Percentiles rank a stretch among this genome's conserved stretches.
Evolutionary conservation across 164 flowering plant genomes (phyloP).

Genomic region (Nelumbo lutea): DNA sequence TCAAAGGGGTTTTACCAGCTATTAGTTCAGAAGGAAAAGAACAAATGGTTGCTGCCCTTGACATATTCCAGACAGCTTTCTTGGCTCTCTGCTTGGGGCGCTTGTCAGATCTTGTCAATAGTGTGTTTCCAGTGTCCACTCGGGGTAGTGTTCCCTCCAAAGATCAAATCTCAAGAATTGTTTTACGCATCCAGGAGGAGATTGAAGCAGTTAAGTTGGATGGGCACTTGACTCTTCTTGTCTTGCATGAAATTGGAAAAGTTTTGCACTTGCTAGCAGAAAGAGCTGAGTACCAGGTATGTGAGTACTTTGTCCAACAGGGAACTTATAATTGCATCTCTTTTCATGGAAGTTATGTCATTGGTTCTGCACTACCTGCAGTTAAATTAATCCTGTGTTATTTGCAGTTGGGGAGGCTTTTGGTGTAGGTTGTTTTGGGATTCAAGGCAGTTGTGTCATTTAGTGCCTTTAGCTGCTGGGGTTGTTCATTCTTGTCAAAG

Average conservation of each 20-base stretch:
- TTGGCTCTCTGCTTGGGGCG: constrained; percentile 70
- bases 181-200: constrained; percentile 81
- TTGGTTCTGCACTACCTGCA: too few species aligned
- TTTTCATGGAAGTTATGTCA: background rate
- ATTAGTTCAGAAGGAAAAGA: constrained; percentile 65
- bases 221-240: constrained; percentile 85
- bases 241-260: constrained; percentile 77
- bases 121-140: constrained; percentile 71
- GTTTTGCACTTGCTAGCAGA: constrained; percentile 68
- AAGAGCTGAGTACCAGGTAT: constrained; percentile 95
- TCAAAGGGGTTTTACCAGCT: constrained; percentile 90
- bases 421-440: too few species aligned
- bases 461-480: too few species aligned
- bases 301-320: background rate
- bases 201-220: constrained; percentile 86
- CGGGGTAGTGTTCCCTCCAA: constrained; percentile 88
- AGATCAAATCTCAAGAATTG: constrained; percentile 78
- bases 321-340: background rate
- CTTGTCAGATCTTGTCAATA: constrained; percentile 79
- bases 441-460: too few species aligned
- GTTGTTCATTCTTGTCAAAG: too few species aligned
- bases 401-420: too few species aligned
- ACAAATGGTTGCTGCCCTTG: constrained; percentile 75
- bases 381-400: too few species aligned
- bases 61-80: constrained; percentile 81